Base-by-base conservation (phyloP, 441 rosid species). In the Gossypium davidsonii region DNA sequence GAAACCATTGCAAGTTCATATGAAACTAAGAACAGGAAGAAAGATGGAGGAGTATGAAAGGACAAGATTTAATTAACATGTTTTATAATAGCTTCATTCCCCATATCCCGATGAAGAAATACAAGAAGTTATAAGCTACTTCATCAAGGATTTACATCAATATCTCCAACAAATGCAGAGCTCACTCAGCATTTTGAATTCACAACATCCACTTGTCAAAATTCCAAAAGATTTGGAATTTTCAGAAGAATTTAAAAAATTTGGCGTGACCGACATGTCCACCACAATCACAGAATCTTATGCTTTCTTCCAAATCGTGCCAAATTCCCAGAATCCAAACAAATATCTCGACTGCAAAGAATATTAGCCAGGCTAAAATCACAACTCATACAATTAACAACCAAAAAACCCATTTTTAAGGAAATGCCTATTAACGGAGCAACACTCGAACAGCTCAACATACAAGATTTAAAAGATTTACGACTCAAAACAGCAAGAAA, bases 251-350 rank as follows among this genome's bases (percentile, higher is more conserved):
- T 1, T 31, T 48, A 4, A 52, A 42, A 31, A 42, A 6, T 21
- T 31, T 15, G 44, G 15, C 18, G 63, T 20, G 9, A 63, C 25
- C 48, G 42, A 1, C 21, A 66, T 23, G 59, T 12, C 59, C 63
- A 57, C 71, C 23, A 17, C 49, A 62, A 55, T 51, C 61, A 31
- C 59, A 71, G 21, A 73, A 73, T 68, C 63, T 6, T 58, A 72
- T 48, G 42, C 60, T 49, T 14, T 42, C 52, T 67, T 23, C 61
- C 25, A 55, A 6, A 74, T 61, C 63, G 31, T 20, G 67, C 23
- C 58, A 64, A 67, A 63, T 48, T 51, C 28, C 7, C 37, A 4
- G 18, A 74, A 69, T 60, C 28, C 17, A 53, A 53, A 12, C 49
- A 9, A 7, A 62, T 51, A 31, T 31, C 34, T 31, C 34, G 34